Conservation (phyloP, 2,329 filamentous ascomycete genomes). For the Ceratocystis huliohia region DNA sequence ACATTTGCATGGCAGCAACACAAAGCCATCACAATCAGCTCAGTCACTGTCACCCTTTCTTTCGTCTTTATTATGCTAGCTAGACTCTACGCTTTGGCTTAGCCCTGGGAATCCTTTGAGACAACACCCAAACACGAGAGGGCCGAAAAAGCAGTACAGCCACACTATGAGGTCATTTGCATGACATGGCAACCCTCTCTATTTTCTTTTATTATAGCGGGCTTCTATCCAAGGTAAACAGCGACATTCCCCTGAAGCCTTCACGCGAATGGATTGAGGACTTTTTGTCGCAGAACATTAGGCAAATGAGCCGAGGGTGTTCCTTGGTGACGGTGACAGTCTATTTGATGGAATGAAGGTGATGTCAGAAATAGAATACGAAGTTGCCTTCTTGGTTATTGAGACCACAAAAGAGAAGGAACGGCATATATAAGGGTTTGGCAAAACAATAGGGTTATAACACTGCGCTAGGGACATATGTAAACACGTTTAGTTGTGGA, state of each 20-base stretch:
- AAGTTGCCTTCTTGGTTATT: no score
- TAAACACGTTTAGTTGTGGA: no score
- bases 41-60: background rate
- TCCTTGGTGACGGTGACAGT: no score
- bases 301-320: no score
- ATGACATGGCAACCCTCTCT: background rate
- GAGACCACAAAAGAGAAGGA: no score
- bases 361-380: no score
- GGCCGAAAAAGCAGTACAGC: background rate
- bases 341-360: no score
- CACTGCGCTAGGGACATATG: no score
- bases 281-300: no score
- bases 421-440: no score
- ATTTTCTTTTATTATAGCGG: background rate
- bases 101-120: background rate
- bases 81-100: background rate
- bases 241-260: background rate
- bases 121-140: background rate
- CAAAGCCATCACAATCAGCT: background rate
- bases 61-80: background rate
- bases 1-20: background rate
- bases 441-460: no score
- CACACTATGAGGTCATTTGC: constrained; percentile 2
- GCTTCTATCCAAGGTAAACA: background rate
- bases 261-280: background rate